Conservation (phyloP, 345 rosid species). For the Syzygium grande region DNA sequence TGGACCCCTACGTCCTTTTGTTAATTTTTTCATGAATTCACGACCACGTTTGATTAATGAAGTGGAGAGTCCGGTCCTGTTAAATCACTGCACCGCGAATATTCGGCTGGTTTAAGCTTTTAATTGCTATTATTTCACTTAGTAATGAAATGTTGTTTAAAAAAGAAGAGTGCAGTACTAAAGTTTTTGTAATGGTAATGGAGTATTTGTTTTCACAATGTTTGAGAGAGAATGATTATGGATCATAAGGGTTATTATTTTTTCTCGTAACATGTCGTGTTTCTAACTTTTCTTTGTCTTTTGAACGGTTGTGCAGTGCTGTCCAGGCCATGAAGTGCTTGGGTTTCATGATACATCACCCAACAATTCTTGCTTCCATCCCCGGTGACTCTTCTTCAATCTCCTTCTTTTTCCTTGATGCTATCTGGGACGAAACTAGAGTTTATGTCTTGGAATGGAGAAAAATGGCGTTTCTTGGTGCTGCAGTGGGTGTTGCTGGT, state of each 20-base stretch:
- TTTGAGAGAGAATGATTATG: neutral
- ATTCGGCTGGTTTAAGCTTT: neutral
- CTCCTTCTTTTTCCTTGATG: neutral
- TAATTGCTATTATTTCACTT: neutral
- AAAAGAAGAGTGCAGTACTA: neutral
- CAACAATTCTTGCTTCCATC: constrained; percentile 21
- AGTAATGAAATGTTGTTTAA: neutral
- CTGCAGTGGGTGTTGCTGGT: constrained; percentile 23
- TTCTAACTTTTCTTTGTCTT: neutral
- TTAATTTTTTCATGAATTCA: neutral
- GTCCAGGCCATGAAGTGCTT: constrained; percentile 55
- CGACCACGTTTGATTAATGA: neutral
- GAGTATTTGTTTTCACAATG: neutral
- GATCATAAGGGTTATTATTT: no score
- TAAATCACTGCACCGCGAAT: neutral
- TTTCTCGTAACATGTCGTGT: neutral
- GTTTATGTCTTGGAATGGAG: neutral
- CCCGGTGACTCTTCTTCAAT: constrained; percentile 13
- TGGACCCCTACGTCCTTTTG: neutral
- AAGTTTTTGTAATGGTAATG: neutral
- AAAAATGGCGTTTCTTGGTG: neutral
- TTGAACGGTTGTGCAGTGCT: constrained; percentile 18
- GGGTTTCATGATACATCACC: constrained; percentile 50
- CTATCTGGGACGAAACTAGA: neutral
- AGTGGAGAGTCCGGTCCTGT: neutral